A percentile compares a stretch with the other conserved stretches of the same genome.
Conservation (phyloP, 768 basidiomycete genomes). For the Steccherinum ochraceum region DNA sequence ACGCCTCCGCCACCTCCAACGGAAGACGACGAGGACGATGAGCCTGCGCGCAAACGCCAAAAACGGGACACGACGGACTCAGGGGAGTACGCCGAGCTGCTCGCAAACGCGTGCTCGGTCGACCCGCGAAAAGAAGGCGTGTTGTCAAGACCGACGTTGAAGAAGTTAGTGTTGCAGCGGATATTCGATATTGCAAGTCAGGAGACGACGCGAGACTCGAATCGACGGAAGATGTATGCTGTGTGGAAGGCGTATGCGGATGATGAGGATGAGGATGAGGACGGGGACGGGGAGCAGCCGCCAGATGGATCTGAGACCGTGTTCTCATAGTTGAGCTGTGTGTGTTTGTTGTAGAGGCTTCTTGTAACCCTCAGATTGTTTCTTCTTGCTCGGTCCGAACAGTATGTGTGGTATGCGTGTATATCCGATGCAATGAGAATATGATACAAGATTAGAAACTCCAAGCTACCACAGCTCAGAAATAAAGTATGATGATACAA, state of each 20-base stretch:
- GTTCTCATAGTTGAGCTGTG: neutral
- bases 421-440: neutral
- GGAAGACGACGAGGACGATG: conserved; percentile 29
- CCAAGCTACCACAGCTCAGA: no score
- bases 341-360: neutral
- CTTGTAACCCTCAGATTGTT: neutral
- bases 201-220: conserved; percentile 68
- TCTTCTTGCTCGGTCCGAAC: neutral
- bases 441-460: neutral
- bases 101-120: conserved; percentile 43
- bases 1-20: conserved; percentile 20
- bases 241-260: conserved; percentile 62
- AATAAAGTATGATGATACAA: no score
- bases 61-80: conserved; percentile 28
- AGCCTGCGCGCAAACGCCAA: conserved; percentile 40
- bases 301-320: neutral
- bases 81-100: conserved; percentile 24
- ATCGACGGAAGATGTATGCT: conserved; percentile 77
- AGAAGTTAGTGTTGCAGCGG: conserved; percentile 47
- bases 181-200: conserved; percentile 74
- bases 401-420: no score
- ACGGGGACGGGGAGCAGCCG: neutral
- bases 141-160: conserved; percentile 32
- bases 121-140: conserved; percentile 33
- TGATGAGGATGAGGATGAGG: conserved; percentile 35